Conservation (phyloP, 331 rosid species). For the Malus hybrid region DNA sequence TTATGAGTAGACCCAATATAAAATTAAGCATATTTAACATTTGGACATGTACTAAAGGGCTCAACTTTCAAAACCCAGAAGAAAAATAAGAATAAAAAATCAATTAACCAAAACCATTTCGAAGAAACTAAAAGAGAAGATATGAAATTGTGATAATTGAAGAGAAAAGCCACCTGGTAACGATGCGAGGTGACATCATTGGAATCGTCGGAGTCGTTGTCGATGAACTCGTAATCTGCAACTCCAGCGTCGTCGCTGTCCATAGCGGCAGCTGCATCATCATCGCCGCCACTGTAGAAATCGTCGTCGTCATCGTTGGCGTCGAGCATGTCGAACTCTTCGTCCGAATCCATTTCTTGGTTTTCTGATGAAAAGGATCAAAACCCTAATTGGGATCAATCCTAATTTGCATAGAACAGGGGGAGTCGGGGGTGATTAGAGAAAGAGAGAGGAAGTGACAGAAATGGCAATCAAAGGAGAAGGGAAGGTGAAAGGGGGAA, state of each 20-base stretch:
- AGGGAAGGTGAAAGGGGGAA: neutral
- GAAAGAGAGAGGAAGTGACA: neutral
- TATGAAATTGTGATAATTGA: neutral
- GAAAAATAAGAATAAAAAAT: neutral
- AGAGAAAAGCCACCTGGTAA: constrained; percentile 31
- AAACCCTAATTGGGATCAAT: constrained; percentile 22
- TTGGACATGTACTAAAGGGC: neutral
- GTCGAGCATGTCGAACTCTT: constrained; percentile 56
- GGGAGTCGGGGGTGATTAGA: neutral
- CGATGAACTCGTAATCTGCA: constrained; percentile 61
- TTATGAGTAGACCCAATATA: neutral
- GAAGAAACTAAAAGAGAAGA: neutral
- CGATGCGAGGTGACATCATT: constrained; percentile 42
- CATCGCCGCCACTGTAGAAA: constrained; percentile 51
- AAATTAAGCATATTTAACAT: neutral
- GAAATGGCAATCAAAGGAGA: neutral
- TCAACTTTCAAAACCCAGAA: neutral
- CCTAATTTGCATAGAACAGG: constrained; percentile 1
- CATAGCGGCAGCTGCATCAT: constrained; percentile 33
- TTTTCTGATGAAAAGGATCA: constrained; percentile 5
- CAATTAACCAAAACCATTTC: neutral
- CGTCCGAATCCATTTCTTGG: constrained; percentile 44
- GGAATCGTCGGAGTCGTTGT: constrained; percentile 59
- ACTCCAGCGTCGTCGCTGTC: constrained; percentile 59
- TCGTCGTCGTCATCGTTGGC: constrained; percentile 45